Base-by-base conservation (phyloP, 2,329 filamentous ascomycete species). In the Aspergillus floridensis region DNA sequence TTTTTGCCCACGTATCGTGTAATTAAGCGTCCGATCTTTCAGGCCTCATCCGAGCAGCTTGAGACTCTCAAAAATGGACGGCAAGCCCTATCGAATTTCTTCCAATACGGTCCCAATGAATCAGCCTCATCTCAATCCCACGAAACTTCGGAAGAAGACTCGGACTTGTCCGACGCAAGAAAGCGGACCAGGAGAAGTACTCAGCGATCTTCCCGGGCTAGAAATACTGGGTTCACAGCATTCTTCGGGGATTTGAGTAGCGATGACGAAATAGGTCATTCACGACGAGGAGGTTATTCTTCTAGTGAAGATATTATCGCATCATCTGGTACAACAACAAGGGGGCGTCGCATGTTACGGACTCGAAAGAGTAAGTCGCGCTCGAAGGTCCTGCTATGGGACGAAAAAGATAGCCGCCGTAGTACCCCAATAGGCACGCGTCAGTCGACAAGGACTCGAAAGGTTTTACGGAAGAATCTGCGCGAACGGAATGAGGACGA, bases 401-500 rank as follows among this genome's bases (percentile, higher is more conserved):
- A 55, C 47, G 32, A 59, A 52, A 51, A 61, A 19, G 57, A 47
- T 16, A 53, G 56, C n/a, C 24, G 22, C 22, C 26, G 26, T 7
- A 57, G 51, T 59, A 57, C 50, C 3, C 59, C 56, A 2, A 61
- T 26, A 32, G 66, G 61, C 14, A 69, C 65, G 8, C 70, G 75
- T 10, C 64, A 61, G 32, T 79, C 76, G 5, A 70, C 66, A 12
- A 67, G 76, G 31, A 63, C 67, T 1, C 67, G 70, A 24, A 70
- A 66, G 22, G 56, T 61, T 4, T 53, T 68, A 6, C 66, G 68
- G 22, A 75, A 69, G 47, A 81, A 70, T 57, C 77, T 85, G 72
- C 75, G 70, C 56, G 83, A 85, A 56, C 61, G 69, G 49, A 56
- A 67, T 35, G 73, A 77, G 59, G 68, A 75, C 47, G 70, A 75